A percentile compares a stretch with the other conserved stretches of the same genome.
phyloP scores from a whole-genome alignment of 2,329 filamentous ascomycete genomes.

The Fusarium burgessii region DNA sequence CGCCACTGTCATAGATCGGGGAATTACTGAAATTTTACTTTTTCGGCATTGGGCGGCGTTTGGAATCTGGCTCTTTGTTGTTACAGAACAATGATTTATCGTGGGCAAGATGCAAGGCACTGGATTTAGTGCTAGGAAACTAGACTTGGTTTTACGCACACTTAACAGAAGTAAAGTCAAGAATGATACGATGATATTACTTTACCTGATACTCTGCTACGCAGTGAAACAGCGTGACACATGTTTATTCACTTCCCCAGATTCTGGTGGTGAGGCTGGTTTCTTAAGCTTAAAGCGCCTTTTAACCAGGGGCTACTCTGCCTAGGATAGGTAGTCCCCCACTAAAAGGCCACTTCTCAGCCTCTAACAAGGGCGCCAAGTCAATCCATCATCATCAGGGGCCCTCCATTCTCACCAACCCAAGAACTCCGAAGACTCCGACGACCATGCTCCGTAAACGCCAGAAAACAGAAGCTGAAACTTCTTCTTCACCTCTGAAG shows the following conservation, averaged over 20 bases:
- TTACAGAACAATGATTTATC: slow-evolving; percentile 19
- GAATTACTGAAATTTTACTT: slow-evolving; percentile 26
- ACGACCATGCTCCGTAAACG: slow-evolving; percentile 49
- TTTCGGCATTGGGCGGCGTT: slow-evolving; percentile 47
- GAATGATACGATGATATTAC: slow-evolving; percentile 23
- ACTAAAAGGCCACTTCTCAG: slow-evolving; percentile 33
- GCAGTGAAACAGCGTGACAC: background rate
- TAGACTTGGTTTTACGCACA: background rate
- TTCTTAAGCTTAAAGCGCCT: slow-evolving; percentile 9
- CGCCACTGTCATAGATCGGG: slow-evolving; percentile 34
- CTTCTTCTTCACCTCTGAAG: background rate
- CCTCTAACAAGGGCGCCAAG: slow-evolving; percentile 32
- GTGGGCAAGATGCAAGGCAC: background rate
- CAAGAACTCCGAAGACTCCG: slow-evolving; percentile 29
- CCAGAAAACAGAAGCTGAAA: slow-evolving; percentile 18
- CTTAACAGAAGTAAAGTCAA: background rate
- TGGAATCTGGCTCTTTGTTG: slow-evolving; percentile 11
- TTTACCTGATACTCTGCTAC: background rate
- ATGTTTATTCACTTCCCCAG: slow-evolving; percentile 27
- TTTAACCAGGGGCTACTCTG: slow-evolving; percentile 6
- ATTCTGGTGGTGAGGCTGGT: slow-evolving; percentile 21
- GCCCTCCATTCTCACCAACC: slow-evolving; percentile 25
- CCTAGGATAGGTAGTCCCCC: slow-evolving; percentile 17
- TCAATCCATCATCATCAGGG: slow-evolving; percentile 36
- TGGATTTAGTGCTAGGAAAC: background rate